phyloP scores from a whole-genome alignment of 805 yeast species.

The Scheffersomyces ergatensis region DNA sequence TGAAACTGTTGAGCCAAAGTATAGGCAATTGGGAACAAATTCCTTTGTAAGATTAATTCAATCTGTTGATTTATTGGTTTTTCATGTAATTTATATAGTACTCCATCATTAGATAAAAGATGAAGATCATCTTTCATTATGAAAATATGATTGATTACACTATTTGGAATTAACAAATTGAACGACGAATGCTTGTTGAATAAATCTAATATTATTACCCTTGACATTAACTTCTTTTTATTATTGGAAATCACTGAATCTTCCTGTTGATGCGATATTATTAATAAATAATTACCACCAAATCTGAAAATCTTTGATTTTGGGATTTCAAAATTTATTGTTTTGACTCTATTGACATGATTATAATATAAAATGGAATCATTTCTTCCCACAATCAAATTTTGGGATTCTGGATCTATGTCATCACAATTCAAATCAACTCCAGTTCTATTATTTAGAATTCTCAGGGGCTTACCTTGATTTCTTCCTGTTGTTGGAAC shows the following conservation, averaged over 20 bases:
- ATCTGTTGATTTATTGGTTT: constrained; percentile 66
- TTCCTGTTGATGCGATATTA: constrained; percentile 49
- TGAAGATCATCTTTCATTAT: constrained; percentile 55
- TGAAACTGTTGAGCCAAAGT: constrained; percentile 51
- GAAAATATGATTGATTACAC: constrained; percentile 57
- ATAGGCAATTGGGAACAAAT: constrained; percentile 70
- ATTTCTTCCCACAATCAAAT: constrained; percentile 62
- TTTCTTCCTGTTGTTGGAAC: constrained; percentile 78
- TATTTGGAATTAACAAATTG: constrained; percentile 63
- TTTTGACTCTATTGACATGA: constrained; percentile 49
- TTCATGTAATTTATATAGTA: constrained; percentile 66
- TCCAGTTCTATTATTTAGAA: constrained; percentile 47
- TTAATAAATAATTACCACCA: constrained; percentile 51
- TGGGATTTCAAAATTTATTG: constrained; percentile 54
- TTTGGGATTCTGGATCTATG: constrained; percentile 39
- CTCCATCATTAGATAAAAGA: constrained; percentile 72
- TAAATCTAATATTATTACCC: constrained; percentile 66
- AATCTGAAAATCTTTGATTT: constrained; percentile 52
- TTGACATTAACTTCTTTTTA: constrained; percentile 39
- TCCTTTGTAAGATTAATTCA: constrained; percentile 64
- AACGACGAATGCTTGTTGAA: constrained; percentile 68
- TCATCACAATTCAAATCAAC: constrained; percentile 50
- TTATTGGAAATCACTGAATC: constrained; percentile 7
- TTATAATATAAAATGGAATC: constrained; percentile 66
- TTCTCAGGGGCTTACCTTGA: constrained; percentile 55